These are phyloP conservation scores for Silene coronaria DNA, from an alignment of 179 eudicot species.

Conservation along the genomic window DNA sequence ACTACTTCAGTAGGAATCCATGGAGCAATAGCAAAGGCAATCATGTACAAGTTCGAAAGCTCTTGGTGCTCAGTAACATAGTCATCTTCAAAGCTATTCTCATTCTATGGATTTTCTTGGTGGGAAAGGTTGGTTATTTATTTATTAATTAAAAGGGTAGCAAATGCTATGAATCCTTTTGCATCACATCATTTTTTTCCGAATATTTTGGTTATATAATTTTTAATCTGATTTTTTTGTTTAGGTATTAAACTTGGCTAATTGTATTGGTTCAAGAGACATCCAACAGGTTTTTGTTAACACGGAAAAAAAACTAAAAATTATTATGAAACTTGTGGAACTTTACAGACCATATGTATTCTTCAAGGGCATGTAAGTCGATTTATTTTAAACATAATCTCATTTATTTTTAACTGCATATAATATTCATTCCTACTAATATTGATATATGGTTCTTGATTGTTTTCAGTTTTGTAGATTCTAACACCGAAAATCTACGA, in stretches of 20 bases:
- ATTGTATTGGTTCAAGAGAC: neutral
- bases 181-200: too few relatives aligned
- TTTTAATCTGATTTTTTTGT: neutral
- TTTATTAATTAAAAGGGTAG: too few relatives aligned
- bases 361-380: conserved; percentile 26
- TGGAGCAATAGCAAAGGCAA: conserved; percentile 19
- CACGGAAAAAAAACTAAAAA: conserved; percentile 17
- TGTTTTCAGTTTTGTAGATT: conserved; percentile 14
- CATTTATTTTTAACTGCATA: too few relatives aligned
- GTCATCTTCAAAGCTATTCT: conserved; percentile 19
- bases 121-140: conserved; percentile 11
- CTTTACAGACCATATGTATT: conserved; percentile 23
- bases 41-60: conserved; percentile 3
- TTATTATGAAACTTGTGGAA: conserved; percentile 15
- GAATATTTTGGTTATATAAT: too few relatives aligned
- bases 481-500: conserved; percentile 19
- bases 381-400: neutral
- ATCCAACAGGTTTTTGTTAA: conserved; percentile 1
- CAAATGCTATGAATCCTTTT: too few relatives aligned
- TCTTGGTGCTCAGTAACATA: conserved; percentile 6
- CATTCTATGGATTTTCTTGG: conserved; percentile 13
- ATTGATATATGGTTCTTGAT: neutral
- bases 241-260: conserved; percentile 15
- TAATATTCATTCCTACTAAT: too few relatives aligned
- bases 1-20: conserved; percentile 17